A percentile compares a stretch with the other conserved stretches of the same genome.
phyloP scores from a whole-genome alignment of 805 yeast species.

The Wickerhamomyces canadensis region DNA sequence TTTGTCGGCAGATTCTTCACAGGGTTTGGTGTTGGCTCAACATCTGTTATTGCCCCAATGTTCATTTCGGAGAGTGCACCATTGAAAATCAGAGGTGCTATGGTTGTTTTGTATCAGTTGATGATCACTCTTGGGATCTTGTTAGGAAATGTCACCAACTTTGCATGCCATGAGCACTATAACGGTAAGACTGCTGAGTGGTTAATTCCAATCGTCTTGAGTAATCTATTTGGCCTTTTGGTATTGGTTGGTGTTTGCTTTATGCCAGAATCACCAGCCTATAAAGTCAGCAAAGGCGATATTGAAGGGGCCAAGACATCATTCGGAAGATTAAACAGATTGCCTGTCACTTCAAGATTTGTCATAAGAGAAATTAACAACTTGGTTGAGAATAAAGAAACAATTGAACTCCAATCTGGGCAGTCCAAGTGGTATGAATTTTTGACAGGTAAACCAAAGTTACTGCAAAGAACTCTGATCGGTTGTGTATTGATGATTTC shows the following conservation, averaged over 20 bases:
- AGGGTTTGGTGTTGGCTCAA: slow-evolving; percentile 74
- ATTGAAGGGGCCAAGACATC: slow-evolving; percentile 50
- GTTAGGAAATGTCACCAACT: slow-evolving; percentile 62
- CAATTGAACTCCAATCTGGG: slow-evolving; percentile 46
- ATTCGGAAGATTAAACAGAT: slow-evolving; percentile 48
- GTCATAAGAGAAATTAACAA: slow-evolving; percentile 45
- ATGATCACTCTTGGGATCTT: slow-evolving; percentile 69
- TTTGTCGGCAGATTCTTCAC: slow-evolving; percentile 60
- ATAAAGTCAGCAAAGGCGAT: slow-evolving; percentile 35
- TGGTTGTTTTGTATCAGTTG: slow-evolving; percentile 65
- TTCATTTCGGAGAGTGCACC: slow-evolving; percentile 68
- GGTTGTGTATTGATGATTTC: slow-evolving; percentile 57
- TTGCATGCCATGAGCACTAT: slow-evolving; percentile 41
- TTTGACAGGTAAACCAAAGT: slow-evolving; percentile 56
- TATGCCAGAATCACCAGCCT: slow-evolving; percentile 71
- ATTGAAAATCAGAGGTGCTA: slow-evolving; percentile 62
- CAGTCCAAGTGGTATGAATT: slow-evolving; percentile 52
- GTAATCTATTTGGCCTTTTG: slow-evolving; percentile 34
- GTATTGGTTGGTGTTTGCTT: slow-evolving; percentile 41
- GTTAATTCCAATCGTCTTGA: slow-evolving; percentile 60
- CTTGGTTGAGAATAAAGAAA: slow-evolving; percentile 38
- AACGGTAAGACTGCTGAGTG: slow-evolving; percentile 52
- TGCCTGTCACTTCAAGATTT: slow-evolving; percentile 37
- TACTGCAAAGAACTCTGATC: slow-evolving; percentile 42
- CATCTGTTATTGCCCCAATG: slow-evolving; percentile 73